phyloP scores from a whole-genome alignment of 257 asterid species.

The Salvia hispanica region DNA sequence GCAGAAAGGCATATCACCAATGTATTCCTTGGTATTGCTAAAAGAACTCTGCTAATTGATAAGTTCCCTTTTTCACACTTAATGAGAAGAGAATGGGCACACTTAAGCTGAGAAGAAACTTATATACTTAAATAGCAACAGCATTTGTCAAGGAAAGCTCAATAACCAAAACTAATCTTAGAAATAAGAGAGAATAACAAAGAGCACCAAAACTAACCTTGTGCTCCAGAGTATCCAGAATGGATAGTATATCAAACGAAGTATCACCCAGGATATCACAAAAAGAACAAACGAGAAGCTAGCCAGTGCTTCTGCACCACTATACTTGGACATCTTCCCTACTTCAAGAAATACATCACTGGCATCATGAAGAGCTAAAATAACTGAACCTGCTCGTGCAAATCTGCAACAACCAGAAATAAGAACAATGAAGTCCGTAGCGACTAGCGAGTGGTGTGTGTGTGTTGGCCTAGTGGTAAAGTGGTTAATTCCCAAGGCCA shows the following conservation, averaged over 20 bases:
- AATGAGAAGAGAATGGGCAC: not conserved
- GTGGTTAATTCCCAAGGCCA: too few relatives aligned
- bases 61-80: not conserved
- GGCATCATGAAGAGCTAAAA: slow-evolving; percentile 97
- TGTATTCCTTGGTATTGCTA: not conserved
- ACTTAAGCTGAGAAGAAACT: not conserved
- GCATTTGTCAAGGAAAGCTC: slow-evolving; percentile 1
- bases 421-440: not conserved
- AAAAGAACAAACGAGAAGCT: slow-evolving; percentile 86
- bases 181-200: not conserved
- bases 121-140: slow-evolving; percentile 1
- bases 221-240: slow-evolving; percentile 99
- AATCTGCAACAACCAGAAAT: slow-evolving; percentile 57
- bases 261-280: slow-evolving; percentile 88
- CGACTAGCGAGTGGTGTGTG: too few relatives aligned
- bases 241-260: slow-evolving; percentile 90
- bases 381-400: slow-evolving; percentile 89
- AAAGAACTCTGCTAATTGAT: not conserved
- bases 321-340: slow-evolving; percentile 97
- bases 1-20: not conserved
- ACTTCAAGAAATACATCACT: slow-evolving; percentile 95
- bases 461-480: too few relatives aligned
- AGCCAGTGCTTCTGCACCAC: slow-evolving; percentile 85
- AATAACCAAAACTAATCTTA: slow-evolving; percentile 4
- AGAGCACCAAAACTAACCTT: slow-evolving; percentile 49